These are phyloP conservation scores for Sphagnum tenellum DNA, from an alignment of 225 moss, liverwort and hornwort species.

Conservation along the genomic window DNA sequence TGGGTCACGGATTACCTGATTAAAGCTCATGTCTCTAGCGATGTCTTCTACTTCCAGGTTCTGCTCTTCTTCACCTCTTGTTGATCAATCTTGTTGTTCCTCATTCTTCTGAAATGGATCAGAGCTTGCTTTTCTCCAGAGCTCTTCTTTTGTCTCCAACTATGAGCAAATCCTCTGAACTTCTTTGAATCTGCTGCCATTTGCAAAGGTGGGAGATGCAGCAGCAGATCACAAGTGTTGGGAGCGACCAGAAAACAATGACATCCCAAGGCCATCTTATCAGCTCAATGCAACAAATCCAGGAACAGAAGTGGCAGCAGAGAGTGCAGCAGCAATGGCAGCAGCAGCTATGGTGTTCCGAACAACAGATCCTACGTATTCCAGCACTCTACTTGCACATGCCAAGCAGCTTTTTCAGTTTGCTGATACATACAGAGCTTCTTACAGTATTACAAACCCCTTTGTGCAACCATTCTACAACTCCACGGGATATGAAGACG, in stretches of 20 bases:
- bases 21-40: constrained; percentile 54
- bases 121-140: too few relatives aligned
- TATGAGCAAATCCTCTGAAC: too few relatives aligned
- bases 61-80: too few relatives aligned
- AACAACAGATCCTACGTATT: constrained; percentile 24
- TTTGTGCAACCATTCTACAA: constrained; percentile 25
- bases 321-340: constrained; percentile 69
- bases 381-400: constrained; percentile 31
- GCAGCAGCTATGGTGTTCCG: constrained; percentile 58
- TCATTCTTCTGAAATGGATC: constrained; percentile 1
- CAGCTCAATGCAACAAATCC: constrained; percentile 34
- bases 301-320: constrained; percentile 61
- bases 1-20: constrained; percentile 88
- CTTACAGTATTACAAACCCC: constrained; percentile 29
- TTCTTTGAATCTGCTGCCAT: too few relatives aligned
- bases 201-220: constrained; percentile 49
- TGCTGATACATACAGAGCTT: constrained; percentile 27
- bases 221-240: constrained; percentile 58
- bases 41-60: constrained; percentile 39
- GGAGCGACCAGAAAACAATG: constrained; percentile 52
- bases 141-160: too few relatives aligned
- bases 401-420: constrained; percentile 44
- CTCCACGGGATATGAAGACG: constrained; percentile 45
- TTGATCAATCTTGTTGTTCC: not conserved
- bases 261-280: constrained; percentile 24